A percentile compares a stretch with the other conserved stretches of the same genome.
These are phyloP conservation scores for Emmonsiellopsis sp. DNA, from an alignment of 2,329 filamentous ascomycete species.

Conservation along the genomic window DNA sequence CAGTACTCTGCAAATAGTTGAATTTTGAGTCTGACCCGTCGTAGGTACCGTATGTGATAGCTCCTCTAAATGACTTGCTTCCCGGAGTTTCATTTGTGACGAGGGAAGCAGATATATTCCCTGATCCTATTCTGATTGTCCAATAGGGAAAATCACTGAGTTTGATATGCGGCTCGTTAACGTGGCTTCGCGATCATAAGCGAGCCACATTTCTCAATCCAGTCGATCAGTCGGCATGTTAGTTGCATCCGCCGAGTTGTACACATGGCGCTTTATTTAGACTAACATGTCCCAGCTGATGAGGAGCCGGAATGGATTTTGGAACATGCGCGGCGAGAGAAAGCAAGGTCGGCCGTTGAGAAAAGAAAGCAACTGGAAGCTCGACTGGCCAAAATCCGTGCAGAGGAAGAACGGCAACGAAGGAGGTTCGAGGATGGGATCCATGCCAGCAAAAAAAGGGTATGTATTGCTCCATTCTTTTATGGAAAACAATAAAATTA, in stretches of 20 bases:
- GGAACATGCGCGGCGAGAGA: conserved; percentile 63
- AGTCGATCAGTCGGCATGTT: conserved; percentile 27
- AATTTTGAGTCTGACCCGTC: not conserved
- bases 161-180: conserved; percentile 78
- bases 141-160: conserved; percentile 77
- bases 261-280: not conserved
- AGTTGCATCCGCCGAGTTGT: not conserved
- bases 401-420: conserved; percentile 52
- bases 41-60: conserved; percentile 5
- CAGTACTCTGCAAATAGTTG: not conserved
- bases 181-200: conserved; percentile 83
- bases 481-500: not conserved
- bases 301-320: conserved; percentile 81
- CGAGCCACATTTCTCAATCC: conserved; percentile 48
- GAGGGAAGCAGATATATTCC: not conserved
- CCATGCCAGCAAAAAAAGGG: conserved; percentile 38
- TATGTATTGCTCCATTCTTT: conserved; percentile 14
- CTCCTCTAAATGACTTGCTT: not conserved
- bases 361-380: conserved; percentile 65
- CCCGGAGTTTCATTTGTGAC: not conserved
- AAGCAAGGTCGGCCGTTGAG: conserved; percentile 55
- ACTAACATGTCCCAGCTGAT: conserved; percentile 29
- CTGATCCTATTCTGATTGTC: too few species aligned
- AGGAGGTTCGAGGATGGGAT: conserved; percentile 43
- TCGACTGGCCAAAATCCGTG: conserved; percentile 55